phyloP scores from a whole-genome alignment of 2,329 filamentous ascomycete species.

The Plenodomus lindquistii region DNA sequence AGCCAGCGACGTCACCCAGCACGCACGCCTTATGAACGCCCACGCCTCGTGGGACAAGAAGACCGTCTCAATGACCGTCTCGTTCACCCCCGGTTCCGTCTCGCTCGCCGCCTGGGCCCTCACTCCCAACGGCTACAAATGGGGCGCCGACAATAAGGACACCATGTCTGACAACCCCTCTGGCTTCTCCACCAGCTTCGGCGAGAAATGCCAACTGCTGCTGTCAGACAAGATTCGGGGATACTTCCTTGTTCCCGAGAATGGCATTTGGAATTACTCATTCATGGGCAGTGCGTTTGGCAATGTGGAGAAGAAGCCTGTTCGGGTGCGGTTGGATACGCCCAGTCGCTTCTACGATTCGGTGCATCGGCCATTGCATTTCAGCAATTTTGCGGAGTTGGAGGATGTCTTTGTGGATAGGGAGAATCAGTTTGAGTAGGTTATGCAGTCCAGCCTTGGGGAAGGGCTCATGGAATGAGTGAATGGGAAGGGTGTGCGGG shows the following conservation, averaged over 20 bases:
- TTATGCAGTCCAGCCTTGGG: too few species aligned
- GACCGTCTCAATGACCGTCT: conserved; percentile 91
- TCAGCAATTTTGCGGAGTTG: conserved; percentile 95
- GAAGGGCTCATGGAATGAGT: neutral
- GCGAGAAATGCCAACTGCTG: conserved; percentile 91
- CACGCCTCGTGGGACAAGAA: conserved; percentile 84
- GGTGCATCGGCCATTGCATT: conserved; percentile 89
- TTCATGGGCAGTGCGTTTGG: conserved; percentile 94
- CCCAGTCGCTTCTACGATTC: conserved; percentile 88
- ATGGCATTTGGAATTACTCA: conserved; percentile 93
- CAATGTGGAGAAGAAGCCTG: conserved; percentile 83
- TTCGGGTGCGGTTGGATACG: conserved; percentile 92
- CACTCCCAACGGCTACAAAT: conserved; percentile 90
- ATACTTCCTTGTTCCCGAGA: conserved; percentile 94
- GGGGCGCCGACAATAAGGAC: conserved; percentile 96
- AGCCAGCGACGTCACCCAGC: conserved; percentile 89
- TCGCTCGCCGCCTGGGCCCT: conserved; percentile 92
- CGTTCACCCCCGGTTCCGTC: conserved; percentile 95
- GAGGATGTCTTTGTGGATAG: conserved; percentile 97
- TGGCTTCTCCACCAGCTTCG: conserved; percentile 89
- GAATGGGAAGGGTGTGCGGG: neutral
- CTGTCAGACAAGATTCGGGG: conserved; percentile 92
- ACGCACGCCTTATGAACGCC: conserved; percentile 83
- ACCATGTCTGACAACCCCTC: conserved; percentile 88
- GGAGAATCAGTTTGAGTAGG: conserved; percentile 84